Evolutionary conservation across 768 basidiomycete species (phyloP), one percentile per base, ranked within the genome.

Genomic region (Chiua virens): DNA sequence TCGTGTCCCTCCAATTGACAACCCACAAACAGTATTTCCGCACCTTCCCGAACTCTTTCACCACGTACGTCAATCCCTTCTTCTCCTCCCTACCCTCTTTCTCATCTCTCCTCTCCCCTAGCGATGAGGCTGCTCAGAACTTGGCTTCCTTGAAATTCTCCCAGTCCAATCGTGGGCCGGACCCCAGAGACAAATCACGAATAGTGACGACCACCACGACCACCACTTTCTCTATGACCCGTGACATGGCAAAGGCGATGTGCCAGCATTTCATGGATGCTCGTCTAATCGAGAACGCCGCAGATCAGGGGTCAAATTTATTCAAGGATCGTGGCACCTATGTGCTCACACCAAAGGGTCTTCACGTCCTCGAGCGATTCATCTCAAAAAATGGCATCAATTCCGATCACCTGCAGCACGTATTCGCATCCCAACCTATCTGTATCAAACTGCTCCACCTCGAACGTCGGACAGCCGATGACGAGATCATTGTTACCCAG

Each of bases 191-290:
- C 72, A 93, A 94, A 63, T 86, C 91, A 71, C 88, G 97, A 66
- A 92, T 99, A 72, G 89, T 99, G 67, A 99, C 97, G 64, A 99
- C 97, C 1, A 99, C 97, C 0, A 99, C 97, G 7, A 98, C 97
- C 6, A 99, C 97, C 38, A 99, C 97, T 30, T 99, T 99, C 76
- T 93, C 93, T 55, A 98, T 99, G 97, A 92, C 93, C 59, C 88
- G 97, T 61, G 97, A 99, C 40, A 98, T 99, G 91, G 97, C 97
- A 56, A 98, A 98, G 75, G 93, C 92, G 30, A 98, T 99, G 87
- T 91, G 92, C 74, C 97, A 99, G 73, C 94, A 98, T 68, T 98
- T 98, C 67, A 97, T 99, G 92, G 97, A 98, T 60, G 94, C 97
- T 51, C 91, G 94, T 57, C 79, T 98, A 55, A 94, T 98, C 58